phyloP scores from a whole-genome alignment of 352 stramenopile genomes.

The Globisporangium cylindrosporum region DNA sequence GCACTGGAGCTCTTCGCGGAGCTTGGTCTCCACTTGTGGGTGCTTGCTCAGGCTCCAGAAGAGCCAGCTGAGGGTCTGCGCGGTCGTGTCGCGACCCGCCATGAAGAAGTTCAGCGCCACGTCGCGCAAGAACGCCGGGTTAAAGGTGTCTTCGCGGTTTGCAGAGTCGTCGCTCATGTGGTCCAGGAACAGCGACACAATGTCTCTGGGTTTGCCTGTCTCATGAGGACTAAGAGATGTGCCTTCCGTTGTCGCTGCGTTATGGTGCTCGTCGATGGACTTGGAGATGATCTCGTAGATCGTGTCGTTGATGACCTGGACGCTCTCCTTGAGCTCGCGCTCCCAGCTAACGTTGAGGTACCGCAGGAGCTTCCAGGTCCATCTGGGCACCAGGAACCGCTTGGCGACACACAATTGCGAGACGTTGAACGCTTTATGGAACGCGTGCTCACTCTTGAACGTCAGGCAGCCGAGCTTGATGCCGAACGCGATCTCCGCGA shows the following conservation, averaged over 20 bases:
- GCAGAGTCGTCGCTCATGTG: neutral
- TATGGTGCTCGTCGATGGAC: constrained; percentile 19
- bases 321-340: constrained; percentile 24
- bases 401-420: constrained; percentile 29
- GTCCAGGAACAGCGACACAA: constrained; percentile 32
- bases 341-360: constrained; percentile 35
- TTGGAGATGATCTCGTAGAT: constrained; percentile 38
- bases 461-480: constrained; percentile 37
- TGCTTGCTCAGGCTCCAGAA: constrained; percentile 53
- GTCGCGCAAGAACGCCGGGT: constrained; percentile 54
- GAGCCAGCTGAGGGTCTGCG: constrained; percentile 71
- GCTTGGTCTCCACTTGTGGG: constrained; percentile 43
- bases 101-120: constrained; percentile 82
- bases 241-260: neutral
- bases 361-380: constrained; percentile 45
- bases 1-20: constrained; percentile 41
- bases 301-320: constrained; percentile 35
- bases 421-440: constrained; percentile 52
- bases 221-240: neutral
- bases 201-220: neutral
- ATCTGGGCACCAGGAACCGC: constrained; percentile 37
- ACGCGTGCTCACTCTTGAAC: constrained; percentile 34
- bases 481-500: constrained; percentile 71
- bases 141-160: constrained; percentile 11
- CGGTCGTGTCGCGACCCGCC: constrained; percentile 75